A percentile compares a stretch with the other conserved stretches of the same genome.
These are phyloP conservation scores for Xylariaceae sp. DNA, from an alignment of 2,329 filamentous ascomycete species.

Conservation along the genomic window DNA sequence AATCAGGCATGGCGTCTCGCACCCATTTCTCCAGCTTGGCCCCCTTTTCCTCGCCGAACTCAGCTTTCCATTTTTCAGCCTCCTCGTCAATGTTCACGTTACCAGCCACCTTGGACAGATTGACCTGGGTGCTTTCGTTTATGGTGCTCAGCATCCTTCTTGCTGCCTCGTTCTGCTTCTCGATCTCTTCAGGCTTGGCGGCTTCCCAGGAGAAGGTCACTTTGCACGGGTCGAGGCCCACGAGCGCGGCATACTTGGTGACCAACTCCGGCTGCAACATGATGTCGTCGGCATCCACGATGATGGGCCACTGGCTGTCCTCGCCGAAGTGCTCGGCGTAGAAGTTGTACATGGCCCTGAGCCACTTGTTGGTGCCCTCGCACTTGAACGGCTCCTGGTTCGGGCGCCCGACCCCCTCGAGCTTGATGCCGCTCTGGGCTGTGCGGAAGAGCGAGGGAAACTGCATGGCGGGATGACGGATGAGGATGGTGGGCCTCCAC, in stretches of 20 bases:
- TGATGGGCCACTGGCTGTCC: conserved; percentile 8
- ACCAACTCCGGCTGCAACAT: conserved; percentile 8
- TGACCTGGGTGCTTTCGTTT: conserved; percentile 7
- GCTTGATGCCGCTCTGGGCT: conserved; percentile 1
- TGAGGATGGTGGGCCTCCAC: conserved; percentile 11
- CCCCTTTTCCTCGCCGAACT: conserved; percentile 11
- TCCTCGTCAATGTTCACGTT: conserved; percentile 8
- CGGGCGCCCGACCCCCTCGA: conserved; percentile 4
- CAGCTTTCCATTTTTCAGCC: conserved; percentile 9
- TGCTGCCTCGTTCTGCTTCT: not conserved
- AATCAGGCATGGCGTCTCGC: conserved; percentile 9
- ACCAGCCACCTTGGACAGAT: conserved; percentile 9
- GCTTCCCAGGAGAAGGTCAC: conserved; percentile 10
- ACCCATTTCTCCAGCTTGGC: conserved; percentile 12
- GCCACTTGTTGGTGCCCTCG: conserved; percentile 8
- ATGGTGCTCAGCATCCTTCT: conserved; percentile 6
- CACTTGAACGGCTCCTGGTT: conserved; percentile 5
- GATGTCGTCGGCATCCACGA: conserved; percentile 13
- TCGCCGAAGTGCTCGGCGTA: conserved; percentile 7
- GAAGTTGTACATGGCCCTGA: conserved; percentile 6
- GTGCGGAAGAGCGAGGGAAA: conserved; percentile 12
- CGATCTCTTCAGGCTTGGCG: conserved; percentile 4
- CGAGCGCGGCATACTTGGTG: conserved; percentile 8
- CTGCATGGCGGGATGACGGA: conserved; percentile 13
- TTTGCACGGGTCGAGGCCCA: conserved; percentile 8